Evolutionary conservation across 371 early-diverging fungal genomes (phyloP), one percentile per base, ranked within the genome.

Genomic region (Saksenaea vasiformis): DNA sequence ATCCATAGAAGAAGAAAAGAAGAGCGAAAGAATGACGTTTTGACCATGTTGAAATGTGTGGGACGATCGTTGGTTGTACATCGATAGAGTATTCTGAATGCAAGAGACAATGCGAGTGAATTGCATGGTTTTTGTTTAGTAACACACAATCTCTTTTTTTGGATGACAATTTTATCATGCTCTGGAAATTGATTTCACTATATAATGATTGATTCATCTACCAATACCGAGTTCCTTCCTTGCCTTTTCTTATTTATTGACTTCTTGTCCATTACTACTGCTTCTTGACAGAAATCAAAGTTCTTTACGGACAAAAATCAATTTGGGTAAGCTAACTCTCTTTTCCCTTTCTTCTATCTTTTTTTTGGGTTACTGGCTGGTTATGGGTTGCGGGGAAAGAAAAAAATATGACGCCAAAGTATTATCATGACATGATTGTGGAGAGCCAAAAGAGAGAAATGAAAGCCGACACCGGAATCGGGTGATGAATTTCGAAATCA

Each of bases 21-120:
- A 39, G 39, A 39, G n/a, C 11, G 11, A 39, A 39, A 39, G 11
- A 39, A 47, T 47, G 51, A 47, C 51, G 51, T 47, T 47, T 47
- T 47, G 51, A 47, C 51, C 51, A 47, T 19, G 51, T 47, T n/a
- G 22, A 41, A 47, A 47, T 47, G 22, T 47, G 51, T 47, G 51
- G 22, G 51, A 47, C 51, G 22, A 47, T 47, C 51, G 17, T 47
- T 47, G 31, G 51, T 47, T 47, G 51, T 47, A 47, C 51, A n/a
- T 47, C 51, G 51, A 47, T 47, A 14, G 39, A 47, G 51, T 47
- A 22, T 47, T 47, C 1, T 47, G 51, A 47, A 22, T n/a, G n/a
- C 9, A n/a, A 1, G 11, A 39, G 39, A 39, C 39, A 39, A 39
- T 39, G 39, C 17, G 22, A 22, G 19, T 22, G 51, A 10, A 47